Evolutionary conservation across 106 monocot species (phyloP), one percentile per base, ranked within the genome.

Genomic region (Allium fistulosum): DNA sequence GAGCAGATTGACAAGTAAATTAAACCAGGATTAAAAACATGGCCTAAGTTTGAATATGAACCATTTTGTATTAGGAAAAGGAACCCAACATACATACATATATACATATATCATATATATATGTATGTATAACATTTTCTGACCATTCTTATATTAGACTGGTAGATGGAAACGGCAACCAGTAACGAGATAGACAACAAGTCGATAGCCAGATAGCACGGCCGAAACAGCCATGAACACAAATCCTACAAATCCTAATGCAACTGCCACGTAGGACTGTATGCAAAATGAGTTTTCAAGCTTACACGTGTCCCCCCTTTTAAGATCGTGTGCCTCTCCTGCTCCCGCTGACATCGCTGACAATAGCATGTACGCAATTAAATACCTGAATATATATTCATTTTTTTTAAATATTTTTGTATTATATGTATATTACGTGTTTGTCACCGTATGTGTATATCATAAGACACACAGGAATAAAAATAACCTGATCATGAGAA

Each of bases 401-500:
- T 10, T 22, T 53, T 53, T 10, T 53, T 0, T 53, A 13, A 53
- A 53, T 9, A 13, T 10, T 0, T 53, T 53, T 53, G 52, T 13
- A 13, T 13, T 10, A 53, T 53, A 10, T 10, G 13, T 53, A 0
- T 13, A 53, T 53, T 53, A 53, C 9, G 13, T 53, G 9, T 53
- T 53, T 22, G 22, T 22, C 22, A 1, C 0, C 1, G 13, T 10
- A 1, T 10, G 0, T 53, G 52, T 10, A 8, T 6, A 9, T 2
- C 45, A 62, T 4, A 65, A 17, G 9, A 50, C 0, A 48, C 7
- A 65, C 17, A 18, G 9, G 7, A 14, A 51, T 49, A 11, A 51
- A 66, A 51, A 51, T 11, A 50, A 87, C 96, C 86, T 97, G 96
- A 57, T 97, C 96, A 76, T 97, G 96, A 28, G 67, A 75, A 86